phyloP scores from a whole-genome alignment of 1,284 basidiomycete genomes.

The Tilletia caries region DNA sequence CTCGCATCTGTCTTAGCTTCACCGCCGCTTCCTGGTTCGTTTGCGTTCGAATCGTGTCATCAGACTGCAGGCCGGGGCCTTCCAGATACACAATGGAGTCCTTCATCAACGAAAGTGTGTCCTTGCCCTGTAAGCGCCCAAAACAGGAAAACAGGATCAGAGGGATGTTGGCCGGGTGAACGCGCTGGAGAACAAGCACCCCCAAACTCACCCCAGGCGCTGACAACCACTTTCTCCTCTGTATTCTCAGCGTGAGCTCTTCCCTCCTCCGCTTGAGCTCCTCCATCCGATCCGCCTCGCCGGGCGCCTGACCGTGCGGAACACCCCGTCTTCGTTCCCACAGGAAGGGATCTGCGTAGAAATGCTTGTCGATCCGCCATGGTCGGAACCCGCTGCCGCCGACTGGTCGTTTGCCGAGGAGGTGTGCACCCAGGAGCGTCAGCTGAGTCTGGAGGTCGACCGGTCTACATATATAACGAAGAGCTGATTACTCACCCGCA shows the following conservation, averaged over 20 bases:
- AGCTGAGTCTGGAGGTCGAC: neutral
- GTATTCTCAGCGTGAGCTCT: neutral
- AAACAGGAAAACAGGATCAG: neutral
- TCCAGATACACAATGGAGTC: conserved; percentile 4
- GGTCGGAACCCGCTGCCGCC: neutral
- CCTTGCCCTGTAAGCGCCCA: neutral
- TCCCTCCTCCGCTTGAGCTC: neutral
- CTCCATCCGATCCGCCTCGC: neutral
- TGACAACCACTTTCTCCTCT: neutral
- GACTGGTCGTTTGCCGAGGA: neutral
- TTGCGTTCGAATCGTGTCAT: neutral
- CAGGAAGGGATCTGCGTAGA: conserved; percentile 10
- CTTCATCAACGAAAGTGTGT: neutral
- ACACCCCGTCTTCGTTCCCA: conserved; percentile 7
- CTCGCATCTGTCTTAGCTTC: neutral
- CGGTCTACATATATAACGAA: too few species aligned
- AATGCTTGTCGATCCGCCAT: neutral
- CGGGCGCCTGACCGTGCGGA: neutral
- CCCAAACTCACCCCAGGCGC: conserved; percentile 3
- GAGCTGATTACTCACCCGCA: too few species aligned
- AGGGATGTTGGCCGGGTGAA: neutral
- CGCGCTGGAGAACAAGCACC: too few species aligned
- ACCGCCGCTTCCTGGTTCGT: conserved; percentile 3
- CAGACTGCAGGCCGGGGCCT: neutral
- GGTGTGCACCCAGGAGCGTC: neutral